A percentile compares a stretch with the other conserved stretches of the same genome.
phyloP scores from a whole-genome alignment of 768 basidiomycete genomes.

The Termitomyces sp. region DNA sequence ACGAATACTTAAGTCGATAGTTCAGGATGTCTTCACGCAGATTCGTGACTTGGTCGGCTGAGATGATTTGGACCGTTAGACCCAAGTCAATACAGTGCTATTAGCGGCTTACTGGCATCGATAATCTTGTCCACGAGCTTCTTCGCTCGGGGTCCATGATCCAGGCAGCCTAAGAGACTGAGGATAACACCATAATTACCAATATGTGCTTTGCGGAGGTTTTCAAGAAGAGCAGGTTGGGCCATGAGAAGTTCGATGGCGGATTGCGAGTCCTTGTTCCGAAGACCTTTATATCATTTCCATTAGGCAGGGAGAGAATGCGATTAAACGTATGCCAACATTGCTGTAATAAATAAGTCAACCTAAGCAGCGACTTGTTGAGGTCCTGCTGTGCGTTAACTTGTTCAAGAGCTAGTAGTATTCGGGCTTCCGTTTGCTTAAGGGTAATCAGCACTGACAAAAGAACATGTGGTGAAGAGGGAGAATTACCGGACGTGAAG shows the following conservation, averaged over 20 bases:
- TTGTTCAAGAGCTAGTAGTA: conserved; percentile 66
- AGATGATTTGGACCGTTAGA: neutral
- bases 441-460: conserved; percentile 4
- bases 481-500: conserved; percentile 20
- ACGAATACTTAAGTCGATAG: conserved; percentile 81
- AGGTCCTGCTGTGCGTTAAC: conserved; percentile 78
- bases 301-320: neutral
- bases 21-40: conserved; percentile 85
- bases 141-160: conserved; percentile 84
- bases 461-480: neutral
- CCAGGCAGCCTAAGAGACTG: conserved; percentile 89
- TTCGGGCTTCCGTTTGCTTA: conserved; percentile 52
- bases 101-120: conserved; percentile 51
- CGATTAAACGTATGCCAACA: conserved; percentile 35
- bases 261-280: conserved; percentile 62
- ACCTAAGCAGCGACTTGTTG: conserved; percentile 67
- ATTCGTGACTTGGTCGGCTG: conserved; percentile 91
- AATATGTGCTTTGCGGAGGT: conserved; percentile 83
- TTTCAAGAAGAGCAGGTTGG: conserved; percentile 78
- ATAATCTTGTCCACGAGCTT: conserved; percentile 87
- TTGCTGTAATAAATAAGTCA: conserved; percentile 81
- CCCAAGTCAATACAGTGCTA: neutral
- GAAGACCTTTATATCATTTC: conserved; percentile 46
- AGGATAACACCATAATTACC: conserved; percentile 92
- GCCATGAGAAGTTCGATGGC: conserved; percentile 83